Conservation (phyloP, 805 yeast species). For the Naumovozyma dairenensis region DNA sequence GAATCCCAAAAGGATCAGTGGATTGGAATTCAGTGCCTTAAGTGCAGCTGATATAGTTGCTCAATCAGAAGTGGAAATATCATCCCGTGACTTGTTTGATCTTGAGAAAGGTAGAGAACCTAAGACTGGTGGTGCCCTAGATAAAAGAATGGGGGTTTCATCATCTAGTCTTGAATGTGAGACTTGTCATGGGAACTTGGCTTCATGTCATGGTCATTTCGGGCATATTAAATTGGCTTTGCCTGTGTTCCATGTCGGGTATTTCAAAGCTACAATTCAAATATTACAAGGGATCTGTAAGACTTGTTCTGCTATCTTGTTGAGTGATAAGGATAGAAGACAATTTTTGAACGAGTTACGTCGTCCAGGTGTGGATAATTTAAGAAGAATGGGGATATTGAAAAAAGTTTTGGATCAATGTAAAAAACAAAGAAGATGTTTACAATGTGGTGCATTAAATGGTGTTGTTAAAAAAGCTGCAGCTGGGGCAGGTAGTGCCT, state of each 20-base stretch:
- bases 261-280: conserved; percentile 81
- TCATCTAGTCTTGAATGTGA: conserved; percentile 76
- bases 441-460: conserved; percentile 76
- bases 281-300: conserved; percentile 89
- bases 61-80: conserved; percentile 89
- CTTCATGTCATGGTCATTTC: conserved; percentile 96
- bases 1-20: conserved; percentile 84
- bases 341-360: conserved; percentile 68
- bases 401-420: conserved; percentile 84
- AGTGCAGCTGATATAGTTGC: conserved; percentile 84
- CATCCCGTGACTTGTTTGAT: conserved; percentile 85
- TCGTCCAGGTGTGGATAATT: conserved; percentile 79
- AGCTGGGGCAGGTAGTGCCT: conserved; percentile 84
- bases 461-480: conserved; percentile 98
- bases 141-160: conserved; percentile 88
- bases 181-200: conserved; percentile 86
- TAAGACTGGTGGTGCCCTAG: conserved; percentile 78
- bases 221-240: conserved; percentile 89
- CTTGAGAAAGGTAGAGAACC: conserved; percentile 83
- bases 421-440: conserved; percentile 87
- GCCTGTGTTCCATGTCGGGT: conserved; percentile 97
- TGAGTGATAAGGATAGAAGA: conserved; percentile 64
- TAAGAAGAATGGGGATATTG: conserved; percentile 82
- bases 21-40: conserved; percentile 87
- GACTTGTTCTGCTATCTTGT: conserved; percentile 66